Evolutionary conservation across 2,329 filamentous ascomycete species (phyloP), one percentile per base, ranked within the genome.

Genomic region (Colletotrichum sp.): DNA sequence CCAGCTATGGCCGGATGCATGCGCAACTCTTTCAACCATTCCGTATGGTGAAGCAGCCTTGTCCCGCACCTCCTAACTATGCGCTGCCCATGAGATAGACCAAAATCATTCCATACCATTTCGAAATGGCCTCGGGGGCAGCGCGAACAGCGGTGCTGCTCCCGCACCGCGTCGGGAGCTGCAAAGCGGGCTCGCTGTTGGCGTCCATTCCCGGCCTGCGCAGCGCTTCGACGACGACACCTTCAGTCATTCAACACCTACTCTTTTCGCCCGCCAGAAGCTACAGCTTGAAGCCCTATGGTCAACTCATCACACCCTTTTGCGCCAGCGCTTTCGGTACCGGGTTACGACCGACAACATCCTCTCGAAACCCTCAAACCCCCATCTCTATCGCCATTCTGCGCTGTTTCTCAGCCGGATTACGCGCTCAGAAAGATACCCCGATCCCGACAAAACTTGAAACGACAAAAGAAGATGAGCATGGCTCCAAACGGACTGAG

Each of bases 131-230:
- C 81, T 84, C 86, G 83, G 86, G 85, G 82, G 84, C 84, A 80
- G 83, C 87, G 79, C 87, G 86, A 78, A 86, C 85, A 79, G 83
- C 83, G 76, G 78, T 79, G 82, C 83, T 88, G 83, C 83, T 87
- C 82, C 86, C 87, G 76, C 84, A 84, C 79, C 83, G 85, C 80
- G 83, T 82, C 77, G 81, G 82, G 76, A 78, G 78, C 80, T 79
- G 81, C 54, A 33, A 72, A 31, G 59, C 36, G 34, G 66, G 51
- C 34, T 70, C 74, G 18, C 55, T 71, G 36, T 43, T 74, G 63
- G 31, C 58, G 31, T 66, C 70, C 70, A 80, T 67, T 31, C 76
- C 70, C 69, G 76, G 58, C 74, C 74, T 72, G 61, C 51, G 70
- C 68, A 61, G 62, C 57, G 27, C 58, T 74, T 74, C 66, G 58